These are phyloP conservation scores for Trypethelium eluteriae DNA, from an alignment of 495 filamentous ascomycete species.

Conservation along the genomic window DNA sequence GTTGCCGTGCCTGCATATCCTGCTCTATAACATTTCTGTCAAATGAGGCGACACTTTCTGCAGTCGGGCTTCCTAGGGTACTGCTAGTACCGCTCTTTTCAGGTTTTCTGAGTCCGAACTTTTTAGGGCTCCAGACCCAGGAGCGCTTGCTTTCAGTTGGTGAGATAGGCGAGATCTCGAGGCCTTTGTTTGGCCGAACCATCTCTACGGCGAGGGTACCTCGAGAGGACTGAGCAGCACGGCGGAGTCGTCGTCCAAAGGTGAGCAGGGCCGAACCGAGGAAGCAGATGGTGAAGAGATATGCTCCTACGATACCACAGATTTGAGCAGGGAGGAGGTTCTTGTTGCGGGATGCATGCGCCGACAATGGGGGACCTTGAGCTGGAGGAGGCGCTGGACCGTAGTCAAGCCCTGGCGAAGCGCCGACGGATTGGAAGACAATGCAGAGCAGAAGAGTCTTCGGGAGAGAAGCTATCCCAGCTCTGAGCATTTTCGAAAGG, in stretches of 20 bases:
- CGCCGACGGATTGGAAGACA: background rate
- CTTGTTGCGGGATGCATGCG: constrained; percentile 24
- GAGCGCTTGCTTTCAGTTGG: constrained; percentile 33
- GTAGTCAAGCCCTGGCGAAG: constrained; percentile 17
- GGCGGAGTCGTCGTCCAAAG: constrained; percentile 53
- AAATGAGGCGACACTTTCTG: constrained; percentile 51
- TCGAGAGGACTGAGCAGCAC: constrained; percentile 46
- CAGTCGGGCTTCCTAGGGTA: constrained; percentile 29
- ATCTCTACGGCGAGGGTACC: constrained; percentile 54
- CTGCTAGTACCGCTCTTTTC: constrained; percentile 33
- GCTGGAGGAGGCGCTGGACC: constrained; percentile 26
- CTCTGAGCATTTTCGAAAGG: background rate
- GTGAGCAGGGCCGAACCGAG: constrained; percentile 49
- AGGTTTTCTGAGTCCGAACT: constrained; percentile 28
- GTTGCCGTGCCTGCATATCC: constrained; percentile 63
- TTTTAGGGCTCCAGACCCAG: constrained; percentile 33
- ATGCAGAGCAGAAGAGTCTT: background rate
- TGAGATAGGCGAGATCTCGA: constrained; percentile 29
- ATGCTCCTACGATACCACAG: constrained; percentile 25
- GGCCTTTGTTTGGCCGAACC: constrained; percentile 41
- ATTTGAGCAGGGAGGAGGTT: constrained; percentile 26
- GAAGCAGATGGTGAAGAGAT: constrained; percentile 26
- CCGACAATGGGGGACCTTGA: constrained; percentile 27
- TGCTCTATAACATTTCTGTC: constrained; percentile 66
- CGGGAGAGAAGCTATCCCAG: background rate